Base-by-base conservation (phyloP, 371 early-diverging fungal species). In the Mucor saturninus region DNA sequence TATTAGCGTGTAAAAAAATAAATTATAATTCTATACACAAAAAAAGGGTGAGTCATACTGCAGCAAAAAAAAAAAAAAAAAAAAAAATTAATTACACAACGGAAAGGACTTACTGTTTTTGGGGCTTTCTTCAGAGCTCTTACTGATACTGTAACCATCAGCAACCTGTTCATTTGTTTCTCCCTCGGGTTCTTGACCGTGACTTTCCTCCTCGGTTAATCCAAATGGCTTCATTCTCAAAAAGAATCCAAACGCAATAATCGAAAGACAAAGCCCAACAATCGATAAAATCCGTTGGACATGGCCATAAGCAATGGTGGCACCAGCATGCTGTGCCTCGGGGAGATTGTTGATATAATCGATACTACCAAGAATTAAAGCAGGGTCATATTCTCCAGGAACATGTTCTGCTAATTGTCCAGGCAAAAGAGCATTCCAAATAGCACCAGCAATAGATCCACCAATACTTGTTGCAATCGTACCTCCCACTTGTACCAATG, bases 361-460 rank as follows among this genome's bases (percentile, higher is more conserved):
- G 29, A 78, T 67, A 14, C 54, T 40, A 31, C 69, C 68, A 53
- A 78, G 69, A 15, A 78, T 68, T 5, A 60, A 30, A 8, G 29
- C 38, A 28, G 26, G 28, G 46, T 75, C 65, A 38, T 61, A 73
- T 52, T 78, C 71, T n/a, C 79, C 79, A 59, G 75, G 79, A 49
- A 75, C 70, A 46, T 75, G 60, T 21, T 69, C 40, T 5, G 65
- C 64, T 26, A 78, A 39, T 56, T 75, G 46, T 28, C 37, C 42
- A 14, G 79, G 79, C n/a, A 78, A 63, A 63, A 78, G 59, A 1
- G 45, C 55, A 21, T 78, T 78, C 79, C 79, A 78, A 10, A 78
- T 61, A 35, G 75, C 66, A 54, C 73, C 79, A 7, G 79, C 68
- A 53, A 78, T 72, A 11, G 79, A 54, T 11, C 66, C 64, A 15